Percentiles rank a stretch among this genome's conserved stretches.
These are phyloP conservation scores for Sarocladium kiliense DNA, from an alignment of 2,329 filamentous ascomycete species.

Conservation along the genomic window DNA sequence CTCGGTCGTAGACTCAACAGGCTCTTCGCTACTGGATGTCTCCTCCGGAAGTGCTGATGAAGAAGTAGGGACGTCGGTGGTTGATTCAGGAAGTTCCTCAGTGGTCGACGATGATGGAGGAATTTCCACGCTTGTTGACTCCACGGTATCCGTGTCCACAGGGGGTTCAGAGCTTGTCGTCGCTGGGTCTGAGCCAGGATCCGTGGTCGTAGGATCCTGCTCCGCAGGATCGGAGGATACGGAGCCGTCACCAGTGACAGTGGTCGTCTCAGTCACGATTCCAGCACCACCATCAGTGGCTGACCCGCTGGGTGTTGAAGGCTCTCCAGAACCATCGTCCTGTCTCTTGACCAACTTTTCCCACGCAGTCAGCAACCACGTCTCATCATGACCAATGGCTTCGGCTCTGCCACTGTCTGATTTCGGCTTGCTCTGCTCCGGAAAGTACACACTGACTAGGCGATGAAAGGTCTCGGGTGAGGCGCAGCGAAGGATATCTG, in stretches of 20 bases:
- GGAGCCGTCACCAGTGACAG: neutral
- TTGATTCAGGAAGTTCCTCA: neutral
- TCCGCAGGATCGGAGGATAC: neutral
- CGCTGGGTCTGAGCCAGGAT: neutral
- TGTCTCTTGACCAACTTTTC: slow-evolving; percentile 6
- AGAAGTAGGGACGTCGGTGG: neutral
- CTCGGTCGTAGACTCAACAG: neutral
- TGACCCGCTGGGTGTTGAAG: neutral
- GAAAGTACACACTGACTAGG: slow-evolving; percentile 5
- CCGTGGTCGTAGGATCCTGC: neutral
- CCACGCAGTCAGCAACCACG: slow-evolving; percentile 1
- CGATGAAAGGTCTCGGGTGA: slow-evolving; percentile 4
- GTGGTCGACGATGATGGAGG: neutral
- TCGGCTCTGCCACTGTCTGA: neutral
- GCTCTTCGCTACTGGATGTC: neutral
- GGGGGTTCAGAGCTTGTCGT: neutral
- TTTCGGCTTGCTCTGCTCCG: neutral
- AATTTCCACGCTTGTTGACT: neutral
- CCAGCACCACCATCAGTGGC: neutral
- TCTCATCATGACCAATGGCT: slow-evolving; percentile 1
- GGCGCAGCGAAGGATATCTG: slow-evolving; percentile 1
- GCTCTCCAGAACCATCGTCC: slow-evolving; percentile 4
- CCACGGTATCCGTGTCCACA: neutral
- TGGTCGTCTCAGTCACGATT: neutral
- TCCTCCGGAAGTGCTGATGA: neutral